Base-by-base conservation (phyloP, 2,329 filamentous ascomycete species). In the Exophiala sideris region DNA sequence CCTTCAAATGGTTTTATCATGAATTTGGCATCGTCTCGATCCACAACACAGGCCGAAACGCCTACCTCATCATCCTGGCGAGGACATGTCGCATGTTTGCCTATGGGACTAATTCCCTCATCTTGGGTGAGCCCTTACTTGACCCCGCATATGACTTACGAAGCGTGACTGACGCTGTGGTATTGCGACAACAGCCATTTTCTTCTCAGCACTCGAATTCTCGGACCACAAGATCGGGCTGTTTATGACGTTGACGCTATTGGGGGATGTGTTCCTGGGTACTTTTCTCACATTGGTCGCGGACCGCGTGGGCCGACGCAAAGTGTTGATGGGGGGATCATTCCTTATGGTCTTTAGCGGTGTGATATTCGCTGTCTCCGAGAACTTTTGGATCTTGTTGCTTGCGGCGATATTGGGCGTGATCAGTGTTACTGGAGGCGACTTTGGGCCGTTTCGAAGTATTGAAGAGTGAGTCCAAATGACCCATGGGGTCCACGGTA, bases 211-310 rank as follows among this genome's bases (percentile, higher is more conserved):
- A 1, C 71, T 85, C 1, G 73, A 69, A 7, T 73, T 79, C 39
- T 75, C 79, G 1, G 74, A 82, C 54, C 71, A 76, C 0, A 70
- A 70, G 32, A 80, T 82, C 55, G 84, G 83, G 2, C 68, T 85
- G 1, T 86, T 86, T 69, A 86, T 86, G 83, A 85, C 82, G 0
- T 65, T 85, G 58, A 87, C 84, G 0, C 68, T 86, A 12, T 70
- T 75, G 11, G 84, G 83, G 21, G 84, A 86, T 66, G 76, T 80
- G 3, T 64, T 73, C 39, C 79, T 86, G 57, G 84, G 82, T 62
- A 78, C 85, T 53, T 35, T 81, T 18, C 72, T 86, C 44, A 83
- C 83, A 0, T 63, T 82, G 5, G 72, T 84, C 56, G 81, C 83
- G 21, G 84, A 86, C 68, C 71, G 70, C 0, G 62, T 83, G 47